Evolutionary conservation across 495 filamentous ascomycete genomes (phyloP).

Genomic region (Copromyces sp.): DNA sequence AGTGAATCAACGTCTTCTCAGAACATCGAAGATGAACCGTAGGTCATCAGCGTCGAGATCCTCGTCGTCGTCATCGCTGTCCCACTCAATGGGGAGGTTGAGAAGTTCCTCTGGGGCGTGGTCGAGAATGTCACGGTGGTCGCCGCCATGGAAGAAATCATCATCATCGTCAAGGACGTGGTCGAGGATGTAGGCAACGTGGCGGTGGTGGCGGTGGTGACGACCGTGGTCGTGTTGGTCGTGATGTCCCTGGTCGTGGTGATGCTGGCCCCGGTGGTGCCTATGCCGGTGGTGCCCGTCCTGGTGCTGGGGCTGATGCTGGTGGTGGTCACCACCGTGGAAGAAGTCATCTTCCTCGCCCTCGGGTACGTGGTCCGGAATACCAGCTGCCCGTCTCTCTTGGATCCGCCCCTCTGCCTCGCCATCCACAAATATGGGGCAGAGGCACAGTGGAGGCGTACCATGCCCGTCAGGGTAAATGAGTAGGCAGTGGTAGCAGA

Average conservation of each 20-base stretch:
- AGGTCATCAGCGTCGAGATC: not conserved
- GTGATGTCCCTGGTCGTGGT: too few species aligned
- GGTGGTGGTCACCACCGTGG: not conserved
- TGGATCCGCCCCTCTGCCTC: not conserved
- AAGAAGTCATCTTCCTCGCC: not conserved
- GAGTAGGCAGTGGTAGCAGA: not conserved
- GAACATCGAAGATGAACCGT: not conserved
- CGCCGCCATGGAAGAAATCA: not conserved
- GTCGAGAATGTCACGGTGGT: not conserved
- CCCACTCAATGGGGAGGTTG: not conserved
- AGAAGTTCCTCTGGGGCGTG: not conserved
- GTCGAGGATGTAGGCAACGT: not conserved
- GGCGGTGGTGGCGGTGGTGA: not conserved
- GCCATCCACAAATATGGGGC: not conserved
- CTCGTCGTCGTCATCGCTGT: not conserved
- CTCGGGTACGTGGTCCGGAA: not conserved
- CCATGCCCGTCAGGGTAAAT: not conserved
- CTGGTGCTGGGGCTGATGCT: not conserved
- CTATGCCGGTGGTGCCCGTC: too few species aligned
- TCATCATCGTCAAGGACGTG: not conserved
- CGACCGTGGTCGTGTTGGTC: not conserved
- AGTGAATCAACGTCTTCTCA: not conserved
- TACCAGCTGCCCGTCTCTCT: not conserved
- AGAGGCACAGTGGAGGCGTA: not conserved
- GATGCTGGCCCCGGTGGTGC: too few species aligned